Conservation (phyloP, 371 early-diverging fungal genomes). For the Neoconidiobolus thromboides region DNA sequence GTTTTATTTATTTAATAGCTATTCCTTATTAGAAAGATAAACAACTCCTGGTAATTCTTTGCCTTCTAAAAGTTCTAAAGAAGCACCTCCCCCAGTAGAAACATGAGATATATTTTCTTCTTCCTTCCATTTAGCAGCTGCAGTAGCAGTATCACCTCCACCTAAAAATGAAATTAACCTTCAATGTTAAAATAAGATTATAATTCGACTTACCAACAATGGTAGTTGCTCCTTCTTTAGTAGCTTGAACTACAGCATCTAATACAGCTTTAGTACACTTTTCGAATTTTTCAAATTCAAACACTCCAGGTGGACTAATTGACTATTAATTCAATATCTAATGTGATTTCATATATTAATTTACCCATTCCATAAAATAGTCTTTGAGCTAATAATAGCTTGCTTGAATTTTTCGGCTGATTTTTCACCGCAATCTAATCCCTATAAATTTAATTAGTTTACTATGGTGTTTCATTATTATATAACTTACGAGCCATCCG, state of each 20-base stretch:
- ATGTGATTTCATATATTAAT: background rate
- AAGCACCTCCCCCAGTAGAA: slow-evolving; percentile 96
- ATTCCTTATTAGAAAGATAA: slow-evolving; percentile 39
- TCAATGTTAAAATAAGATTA: background rate
- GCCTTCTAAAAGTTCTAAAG: slow-evolving; percentile 90
- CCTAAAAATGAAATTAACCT: slow-evolving; percentile 27
- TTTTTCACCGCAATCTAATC: slow-evolving; percentile 85
- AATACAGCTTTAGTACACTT: slow-evolving; percentile 71
- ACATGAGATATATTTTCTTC: slow-evolving; percentile 86
- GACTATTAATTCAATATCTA: background rate
- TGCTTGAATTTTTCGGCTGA: slow-evolving; percentile 52
- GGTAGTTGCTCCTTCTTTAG: slow-evolving; percentile 47
- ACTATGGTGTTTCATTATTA: background rate
- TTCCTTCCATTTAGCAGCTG: slow-evolving; percentile 73
- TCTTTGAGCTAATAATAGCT: slow-evolving; percentile 60
- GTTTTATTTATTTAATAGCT: background rate
- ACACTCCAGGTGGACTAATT: slow-evolving; percentile 78
- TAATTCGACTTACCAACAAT: slow-evolving; percentile 21
- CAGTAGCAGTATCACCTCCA: slow-evolving; percentile 98
- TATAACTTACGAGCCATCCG: slow-evolving; percentile 39
- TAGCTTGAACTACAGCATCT: slow-evolving; percentile 71
- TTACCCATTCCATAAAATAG: slow-evolving; percentile 95
- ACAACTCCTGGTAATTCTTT: slow-evolving; percentile 77
- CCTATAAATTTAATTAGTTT: slow-evolving; percentile 14
- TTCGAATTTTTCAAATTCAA: slow-evolving; percentile 90